phyloP scores from a whole-genome alignment of 345 rosid species.

The Citrus unshiu region DNA sequence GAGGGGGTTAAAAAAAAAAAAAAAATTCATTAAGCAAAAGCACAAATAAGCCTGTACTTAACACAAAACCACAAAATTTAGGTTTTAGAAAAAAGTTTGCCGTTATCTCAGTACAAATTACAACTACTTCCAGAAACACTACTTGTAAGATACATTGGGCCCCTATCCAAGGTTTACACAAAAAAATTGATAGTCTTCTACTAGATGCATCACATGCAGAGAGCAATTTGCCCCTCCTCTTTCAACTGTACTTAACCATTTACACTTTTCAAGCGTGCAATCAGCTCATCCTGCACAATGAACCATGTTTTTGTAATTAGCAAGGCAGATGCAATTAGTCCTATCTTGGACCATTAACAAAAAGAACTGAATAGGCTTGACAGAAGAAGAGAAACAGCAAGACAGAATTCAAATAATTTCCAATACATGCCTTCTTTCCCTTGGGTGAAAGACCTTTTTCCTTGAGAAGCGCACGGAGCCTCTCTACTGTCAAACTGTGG shows the following conservation, averaged over 20 bases:
- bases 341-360: neutral
- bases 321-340: neutral
- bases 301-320: conserved; percentile 1
- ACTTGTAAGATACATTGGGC: neutral
- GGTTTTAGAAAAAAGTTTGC: neutral
- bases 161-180: conserved; percentile 13
- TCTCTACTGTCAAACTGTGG: conserved; percentile 77
- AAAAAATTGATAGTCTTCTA: conserved; percentile 14
- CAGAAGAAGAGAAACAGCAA: neutral
- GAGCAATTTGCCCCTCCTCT: neutral
- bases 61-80: neutral
- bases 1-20: neutral
- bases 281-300: conserved; percentile 78
- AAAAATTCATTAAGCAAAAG: neutral
- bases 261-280: conserved; percentile 59
- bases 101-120: neutral
- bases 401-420: neutral
- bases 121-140: neutral
- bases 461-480: conserved; percentile 80
- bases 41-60: neutral
- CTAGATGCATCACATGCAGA: neutral
- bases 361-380: neutral
- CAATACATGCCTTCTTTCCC: conserved; percentile 75
- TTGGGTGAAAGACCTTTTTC: conserved; percentile 67
- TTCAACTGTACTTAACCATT: conserved; percentile 26